These are phyloP conservation scores for Aspergillus mulundensis DNA, from an alignment of 495 filamentous ascomycete species.

Conservation along the genomic window DNA sequence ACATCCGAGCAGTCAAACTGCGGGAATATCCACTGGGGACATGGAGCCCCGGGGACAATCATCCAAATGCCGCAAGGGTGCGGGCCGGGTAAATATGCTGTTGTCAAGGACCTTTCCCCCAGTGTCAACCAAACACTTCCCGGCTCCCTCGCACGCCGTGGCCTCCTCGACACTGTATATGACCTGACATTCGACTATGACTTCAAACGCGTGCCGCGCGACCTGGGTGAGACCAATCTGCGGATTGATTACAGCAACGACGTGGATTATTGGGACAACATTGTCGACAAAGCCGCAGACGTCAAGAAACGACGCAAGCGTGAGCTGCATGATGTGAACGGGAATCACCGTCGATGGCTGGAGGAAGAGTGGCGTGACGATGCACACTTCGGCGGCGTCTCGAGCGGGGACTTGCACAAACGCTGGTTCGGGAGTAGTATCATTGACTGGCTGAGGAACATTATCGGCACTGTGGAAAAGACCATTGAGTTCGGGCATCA, in stretches of 20 bases:
- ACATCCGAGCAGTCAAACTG: constrained; percentile 23
- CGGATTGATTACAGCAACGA: constrained; percentile 36
- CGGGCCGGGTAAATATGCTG: constrained; percentile 35
- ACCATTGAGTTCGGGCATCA: constrained; percentile 3
- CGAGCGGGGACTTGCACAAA: constrained; percentile 2
- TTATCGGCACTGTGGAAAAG: not conserved
- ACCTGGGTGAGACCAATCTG: constrained; percentile 27
- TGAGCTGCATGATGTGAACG: constrained; percentile 1
- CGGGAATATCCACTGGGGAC: constrained; percentile 24
- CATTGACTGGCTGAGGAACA: constrained; percentile 1
- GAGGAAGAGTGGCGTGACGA: constrained; percentile 33
- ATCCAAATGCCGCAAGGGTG: constrained; percentile 34
- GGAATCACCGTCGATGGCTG: constrained; percentile 28
- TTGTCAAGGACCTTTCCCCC: constrained; percentile 23
- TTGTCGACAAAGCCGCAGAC: constrained; percentile 21
- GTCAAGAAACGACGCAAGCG: constrained; percentile 14
- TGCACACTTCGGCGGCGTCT: constrained; percentile 16
- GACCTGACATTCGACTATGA: constrained; percentile 34
- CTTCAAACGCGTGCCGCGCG: constrained; percentile 27
- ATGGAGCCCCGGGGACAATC: constrained; percentile 29
- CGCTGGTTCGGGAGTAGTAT: constrained; percentile 4
- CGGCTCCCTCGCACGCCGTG: constrained; percentile 10
- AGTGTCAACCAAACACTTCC: constrained; percentile 19
- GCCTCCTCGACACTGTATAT: constrained; percentile 14
- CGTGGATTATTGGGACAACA: constrained; percentile 30